phyloP scores from a whole-genome alignment of 805 yeast species.

The Myxozyma monticola region DNA sequence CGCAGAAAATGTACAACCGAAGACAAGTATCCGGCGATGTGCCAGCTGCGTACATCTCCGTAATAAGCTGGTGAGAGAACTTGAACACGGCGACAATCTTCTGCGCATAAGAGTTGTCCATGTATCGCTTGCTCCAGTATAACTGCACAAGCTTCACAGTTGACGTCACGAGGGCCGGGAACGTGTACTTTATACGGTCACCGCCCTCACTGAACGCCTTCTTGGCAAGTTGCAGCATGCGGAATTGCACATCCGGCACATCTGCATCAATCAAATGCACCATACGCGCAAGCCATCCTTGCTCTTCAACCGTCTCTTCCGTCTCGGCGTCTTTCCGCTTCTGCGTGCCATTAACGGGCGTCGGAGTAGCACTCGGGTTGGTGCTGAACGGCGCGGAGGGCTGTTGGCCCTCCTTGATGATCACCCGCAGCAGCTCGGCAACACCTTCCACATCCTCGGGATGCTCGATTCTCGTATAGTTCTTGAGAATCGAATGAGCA shows the following conservation, averaged over 20 bases:
- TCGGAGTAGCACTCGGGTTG: slow-evolving; percentile 3
- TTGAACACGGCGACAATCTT: slow-evolving; percentile 60
- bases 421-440: slow-evolving; percentile 56
- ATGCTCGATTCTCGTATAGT: slow-evolving; percentile 43
- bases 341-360: slow-evolving; percentile 4
- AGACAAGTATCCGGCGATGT: slow-evolving; percentile 44
- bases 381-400: slow-evolving; percentile 33
- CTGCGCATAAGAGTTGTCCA: slow-evolving; percentile 33
- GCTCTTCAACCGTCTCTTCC: slow-evolving; percentile 45
- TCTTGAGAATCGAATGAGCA: slow-evolving; percentile 53
- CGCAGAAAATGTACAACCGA: slow-evolving; percentile 59
- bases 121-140: slow-evolving; percentile 36
- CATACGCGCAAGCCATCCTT: slow-evolving; percentile 56
- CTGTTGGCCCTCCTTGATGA: slow-evolving; percentile 46
- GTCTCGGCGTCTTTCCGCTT: slow-evolving; percentile 29
- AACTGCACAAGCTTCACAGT: slow-evolving; percentile 61
- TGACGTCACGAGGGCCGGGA: slow-evolving; percentile 70
- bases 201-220: slow-evolving; percentile 56
- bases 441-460: slow-evolving; percentile 58
- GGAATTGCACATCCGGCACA: slow-evolving; percentile 49
- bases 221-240: slow-evolving; percentile 48
- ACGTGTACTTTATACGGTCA: slow-evolving; percentile 60
- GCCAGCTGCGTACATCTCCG: slow-evolving; percentile 53
- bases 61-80: slow-evolving; percentile 65
- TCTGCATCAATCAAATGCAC: slow-evolving; percentile 60